Evolutionary conservation across 176 grass and related monocot genomes (phyloP).

Genomic region (Phyllostachys edulis): DNA sequence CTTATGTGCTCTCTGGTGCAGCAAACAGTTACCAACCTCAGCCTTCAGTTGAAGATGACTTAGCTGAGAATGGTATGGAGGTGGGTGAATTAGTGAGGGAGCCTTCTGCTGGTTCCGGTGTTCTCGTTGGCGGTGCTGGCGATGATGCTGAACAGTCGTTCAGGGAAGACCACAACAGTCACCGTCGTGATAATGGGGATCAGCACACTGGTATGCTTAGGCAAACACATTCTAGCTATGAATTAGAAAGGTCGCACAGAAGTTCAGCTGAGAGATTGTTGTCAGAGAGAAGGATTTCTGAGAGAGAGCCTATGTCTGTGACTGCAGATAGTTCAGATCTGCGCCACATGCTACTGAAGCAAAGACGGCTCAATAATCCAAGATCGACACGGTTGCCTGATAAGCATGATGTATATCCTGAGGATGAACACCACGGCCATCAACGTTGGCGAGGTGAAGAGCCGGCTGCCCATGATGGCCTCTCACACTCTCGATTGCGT

Average conservation of each 20-base stretch:
- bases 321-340: slow-evolving; percentile 41
- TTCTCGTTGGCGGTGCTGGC: neutral
- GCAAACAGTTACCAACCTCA: slow-evolving; percentile 28
- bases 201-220: slow-evolving; percentile 15
- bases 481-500: slow-evolving; percentile 36
- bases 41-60: slow-evolving; percentile 21
- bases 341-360: slow-evolving; percentile 60
- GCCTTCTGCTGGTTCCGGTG: slow-evolving; percentile 48
- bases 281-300: slow-evolving; percentile 33
- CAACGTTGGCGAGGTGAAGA: slow-evolving; percentile 18
- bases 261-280: slow-evolving; percentile 37
- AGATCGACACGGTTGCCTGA: neutral
- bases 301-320: slow-evolving; percentile 15
- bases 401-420: slow-evolving; percentile 29
- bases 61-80: slow-evolving; percentile 37
- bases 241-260: slow-evolving; percentile 22
- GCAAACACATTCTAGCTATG: slow-evolving; percentile 32
- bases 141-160: slow-evolving; percentile 29
- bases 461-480: neutral
- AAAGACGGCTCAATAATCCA: slow-evolving; percentile 42
- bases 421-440: slow-evolving; percentile 12
- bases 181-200: slow-evolving; percentile 13
- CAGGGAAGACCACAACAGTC: slow-evolving; percentile 22
- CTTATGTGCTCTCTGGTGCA: slow-evolving; percentile 10
- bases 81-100: slow-evolving; percentile 51